These are phyloP conservation scores for Cryomyces minteri DNA, from an alignment of 495 filamentous ascomycete species.

Conservation along the genomic window DNA sequence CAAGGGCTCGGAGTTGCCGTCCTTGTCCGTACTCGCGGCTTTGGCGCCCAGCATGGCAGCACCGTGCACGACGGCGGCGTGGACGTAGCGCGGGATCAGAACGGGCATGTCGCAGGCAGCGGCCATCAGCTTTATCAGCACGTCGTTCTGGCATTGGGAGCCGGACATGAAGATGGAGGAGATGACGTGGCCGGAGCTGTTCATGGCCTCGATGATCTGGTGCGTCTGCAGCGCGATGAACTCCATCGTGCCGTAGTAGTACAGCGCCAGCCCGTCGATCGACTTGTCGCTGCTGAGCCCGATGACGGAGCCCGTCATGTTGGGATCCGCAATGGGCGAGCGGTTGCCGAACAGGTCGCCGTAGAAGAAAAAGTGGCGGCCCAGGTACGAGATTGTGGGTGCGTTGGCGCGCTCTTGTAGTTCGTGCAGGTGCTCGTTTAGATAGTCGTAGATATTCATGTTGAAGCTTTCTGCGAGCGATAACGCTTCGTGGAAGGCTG, in stretches of 20 bases:
- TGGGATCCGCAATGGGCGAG: conserved; percentile 76
- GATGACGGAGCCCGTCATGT: conserved; percentile 77
- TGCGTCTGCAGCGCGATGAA: conserved; percentile 93
- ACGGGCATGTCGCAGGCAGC: conserved; percentile 84
- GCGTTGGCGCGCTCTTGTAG: conserved; percentile 46
- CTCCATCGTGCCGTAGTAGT: conserved; percentile 90
- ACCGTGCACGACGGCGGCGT: conserved; percentile 91
- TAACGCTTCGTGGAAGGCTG: conserved; percentile 59
- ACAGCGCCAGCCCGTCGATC: conserved; percentile 67
- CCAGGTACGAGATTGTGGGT: conserved; percentile 66
- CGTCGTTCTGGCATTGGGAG: conserved; percentile 86
- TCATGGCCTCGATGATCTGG: conserved; percentile 91
- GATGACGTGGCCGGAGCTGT: conserved; percentile 64
- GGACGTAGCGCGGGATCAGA: conserved; percentile 74
- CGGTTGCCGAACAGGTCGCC: conserved; percentile 97
- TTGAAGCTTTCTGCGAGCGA: conserved; percentile 61
- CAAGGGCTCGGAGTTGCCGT: conserved; percentile 67
- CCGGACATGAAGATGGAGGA: conserved; percentile 95
- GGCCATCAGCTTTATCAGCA: conserved; percentile 79
- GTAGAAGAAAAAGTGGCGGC: conserved; percentile 92
- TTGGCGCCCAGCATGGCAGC: conserved; percentile 96
- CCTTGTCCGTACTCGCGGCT: conserved; percentile 44
- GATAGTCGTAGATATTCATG: conserved; percentile 79
- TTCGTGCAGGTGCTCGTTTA: conserved; percentile 73
- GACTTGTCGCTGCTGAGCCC: conserved; percentile 72